These are phyloP conservation scores for Vicia sativa DNA, from an alignment of 306 rosid genomes.

Conservation along the genomic window DNA sequence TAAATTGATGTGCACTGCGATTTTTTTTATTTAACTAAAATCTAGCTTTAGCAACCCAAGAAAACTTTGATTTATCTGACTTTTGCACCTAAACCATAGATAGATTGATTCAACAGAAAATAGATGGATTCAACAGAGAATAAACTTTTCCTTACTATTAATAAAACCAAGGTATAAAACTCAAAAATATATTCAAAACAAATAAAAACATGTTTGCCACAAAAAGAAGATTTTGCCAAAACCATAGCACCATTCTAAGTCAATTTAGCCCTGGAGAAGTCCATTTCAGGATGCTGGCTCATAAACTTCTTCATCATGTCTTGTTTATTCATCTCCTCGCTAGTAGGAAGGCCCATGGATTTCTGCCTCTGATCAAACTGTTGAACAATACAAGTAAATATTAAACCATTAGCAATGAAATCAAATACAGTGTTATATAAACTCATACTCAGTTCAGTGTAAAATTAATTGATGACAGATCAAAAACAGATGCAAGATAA, in stretches of 20 bases:
- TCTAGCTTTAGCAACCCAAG: too few relatives aligned
- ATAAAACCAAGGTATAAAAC: background rate
- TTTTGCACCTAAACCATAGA: too few relatives aligned
- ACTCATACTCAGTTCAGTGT: background rate
- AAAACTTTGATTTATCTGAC: too few relatives aligned
- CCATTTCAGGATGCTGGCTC: constrained; percentile 98
- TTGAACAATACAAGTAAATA: constrained; percentile 1
- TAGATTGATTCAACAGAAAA: too few relatives aligned
- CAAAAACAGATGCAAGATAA: constrained; percentile 2
- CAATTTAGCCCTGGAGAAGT: constrained; percentile 76
- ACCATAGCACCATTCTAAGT: constrained; percentile 36
- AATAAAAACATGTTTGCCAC: background rate
- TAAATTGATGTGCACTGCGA: too few relatives aligned
- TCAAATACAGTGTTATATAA: background rate
- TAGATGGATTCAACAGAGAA: background rate
- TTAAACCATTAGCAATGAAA: constrained; percentile 1
- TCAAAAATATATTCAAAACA: background rate
- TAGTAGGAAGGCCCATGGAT: constrained; percentile 86
- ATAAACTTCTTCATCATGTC: constrained; percentile 83
- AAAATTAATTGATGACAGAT: background rate
- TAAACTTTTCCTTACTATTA: background rate
- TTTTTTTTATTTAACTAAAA: too few relatives aligned
- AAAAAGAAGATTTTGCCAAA: background rate
- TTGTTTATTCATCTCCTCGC: constrained; percentile 80
- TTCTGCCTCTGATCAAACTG: constrained; percentile 97